phyloP scores from a whole-genome alignment of 2,329 filamentous ascomycete species.

The Aspergillus nomiae region DNA sequence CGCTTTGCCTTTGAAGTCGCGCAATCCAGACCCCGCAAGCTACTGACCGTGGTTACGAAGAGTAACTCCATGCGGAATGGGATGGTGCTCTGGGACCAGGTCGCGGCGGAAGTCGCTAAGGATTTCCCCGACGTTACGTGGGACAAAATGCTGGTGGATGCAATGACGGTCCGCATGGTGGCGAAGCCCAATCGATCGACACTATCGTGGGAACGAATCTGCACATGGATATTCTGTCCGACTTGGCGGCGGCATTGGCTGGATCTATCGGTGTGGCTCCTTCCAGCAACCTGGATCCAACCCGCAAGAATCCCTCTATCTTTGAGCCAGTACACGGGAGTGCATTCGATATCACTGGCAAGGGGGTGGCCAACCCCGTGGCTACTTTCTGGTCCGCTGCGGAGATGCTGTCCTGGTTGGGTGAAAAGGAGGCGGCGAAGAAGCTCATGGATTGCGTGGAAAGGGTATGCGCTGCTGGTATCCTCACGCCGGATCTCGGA shows the following conservation, averaged over 20 bases:
- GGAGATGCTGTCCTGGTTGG: constrained; percentile 67
- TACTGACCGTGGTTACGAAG: constrained; percentile 58
- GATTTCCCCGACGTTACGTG: constrained; percentile 54
- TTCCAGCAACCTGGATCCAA: constrained; percentile 68
- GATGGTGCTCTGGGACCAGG: constrained; percentile 60
- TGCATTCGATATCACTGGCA: constrained; percentile 65
- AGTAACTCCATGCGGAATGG: constrained; percentile 58
- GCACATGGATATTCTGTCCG: constrained; percentile 67
- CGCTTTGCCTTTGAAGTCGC: constrained; percentile 58
- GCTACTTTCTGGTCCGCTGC: constrained; percentile 70
- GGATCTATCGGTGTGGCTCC: constrained; percentile 72
- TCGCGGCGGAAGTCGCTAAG: constrained; percentile 49
- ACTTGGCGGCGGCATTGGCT: constrained; percentile 68
- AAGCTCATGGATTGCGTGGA: constrained; percentile 61
- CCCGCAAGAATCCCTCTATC: constrained; percentile 59
- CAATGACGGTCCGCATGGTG: constrained; percentile 59
- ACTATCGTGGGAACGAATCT: constrained; percentile 59
- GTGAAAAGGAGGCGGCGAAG: constrained; percentile 58
- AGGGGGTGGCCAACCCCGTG: constrained; percentile 62
- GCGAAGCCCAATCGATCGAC: constrained; percentile 53
- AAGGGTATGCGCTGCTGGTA: constrained; percentile 56
- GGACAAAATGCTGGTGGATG: constrained; percentile 61
- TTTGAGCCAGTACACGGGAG: constrained; percentile 67
- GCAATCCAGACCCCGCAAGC: constrained; percentile 48
- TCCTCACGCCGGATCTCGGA: constrained; percentile 62